phyloP scores from a whole-genome alignment of 2,329 filamentous ascomycete species.

The Aspergillus felis region DNA sequence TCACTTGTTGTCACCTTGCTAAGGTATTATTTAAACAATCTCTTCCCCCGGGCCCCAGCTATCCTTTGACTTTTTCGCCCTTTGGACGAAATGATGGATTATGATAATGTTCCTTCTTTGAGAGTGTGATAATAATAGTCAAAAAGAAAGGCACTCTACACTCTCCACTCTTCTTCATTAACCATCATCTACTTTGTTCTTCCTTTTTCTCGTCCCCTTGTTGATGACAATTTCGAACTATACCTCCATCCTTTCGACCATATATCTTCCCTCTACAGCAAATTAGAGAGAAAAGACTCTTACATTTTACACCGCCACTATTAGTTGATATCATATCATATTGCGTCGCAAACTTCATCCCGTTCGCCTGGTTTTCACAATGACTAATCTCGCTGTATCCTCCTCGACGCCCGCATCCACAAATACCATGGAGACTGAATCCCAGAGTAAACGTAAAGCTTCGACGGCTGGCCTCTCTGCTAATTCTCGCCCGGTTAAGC shows the following conservation, averaged over 20 bases:
- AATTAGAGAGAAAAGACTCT: neutral
- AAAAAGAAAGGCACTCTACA: constrained; percentile 18
- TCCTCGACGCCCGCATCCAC: constrained; percentile 14
- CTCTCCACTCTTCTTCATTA: constrained; percentile 7
- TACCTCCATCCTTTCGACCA: neutral
- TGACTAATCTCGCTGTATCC: constrained; percentile 20
- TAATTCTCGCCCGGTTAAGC: constrained; percentile 62
- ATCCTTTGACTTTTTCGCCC: constrained; percentile 19
- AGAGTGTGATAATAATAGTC: constrained; percentile 5
- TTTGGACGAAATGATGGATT: constrained; percentile 16
- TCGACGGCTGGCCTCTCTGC: constrained; percentile 53
- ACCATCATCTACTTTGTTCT: constrained; percentile 4
- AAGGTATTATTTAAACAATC: constrained; percentile 30
- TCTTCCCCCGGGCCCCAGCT: constrained; percentile 20
- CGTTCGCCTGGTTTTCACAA: constrained; percentile 15
- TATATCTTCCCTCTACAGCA: neutral
- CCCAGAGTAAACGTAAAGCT: constrained; percentile 53
- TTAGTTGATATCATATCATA: constrained; percentile 16
- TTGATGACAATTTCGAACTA: neutral
- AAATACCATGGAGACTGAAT: constrained; percentile 24
- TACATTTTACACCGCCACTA: neutral
- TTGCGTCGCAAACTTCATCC: constrained; percentile 14
- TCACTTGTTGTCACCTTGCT: neutral
- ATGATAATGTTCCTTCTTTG: neutral
- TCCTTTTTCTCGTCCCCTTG: neutral